These are phyloP conservation scores for Coemansia sp. DNA, from an alignment of 192 early-diverging fungal genomes.

Conservation along the genomic window DNA sequence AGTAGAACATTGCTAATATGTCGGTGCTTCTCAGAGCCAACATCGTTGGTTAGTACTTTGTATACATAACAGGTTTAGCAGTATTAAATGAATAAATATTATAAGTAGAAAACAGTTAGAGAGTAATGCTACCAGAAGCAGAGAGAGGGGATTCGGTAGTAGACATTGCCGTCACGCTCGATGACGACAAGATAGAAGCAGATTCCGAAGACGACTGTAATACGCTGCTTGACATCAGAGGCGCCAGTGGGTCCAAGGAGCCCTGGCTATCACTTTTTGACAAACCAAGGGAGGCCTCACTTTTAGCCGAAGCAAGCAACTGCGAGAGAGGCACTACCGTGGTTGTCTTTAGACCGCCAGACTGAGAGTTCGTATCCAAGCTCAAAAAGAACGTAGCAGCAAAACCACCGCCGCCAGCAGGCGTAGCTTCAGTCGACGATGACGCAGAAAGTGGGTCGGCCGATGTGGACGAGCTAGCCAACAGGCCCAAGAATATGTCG, in stretches of 20 bases:
- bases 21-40: background rate
- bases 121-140: background rate
- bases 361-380: conserved; percentile 27
- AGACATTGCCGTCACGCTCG: background rate
- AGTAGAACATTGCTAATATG: background rate
- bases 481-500: background rate
- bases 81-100: background rate
- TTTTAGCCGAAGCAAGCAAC: conserved; percentile 27
- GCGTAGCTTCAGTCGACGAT: background rate
- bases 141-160: background rate
- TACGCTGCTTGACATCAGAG: background rate
- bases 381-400: conserved; percentile 42
- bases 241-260: background rate
- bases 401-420: conserved; percentile 13
- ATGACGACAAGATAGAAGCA: background rate
- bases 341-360: conserved; percentile 7
- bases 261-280: background rate
- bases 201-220: background rate
- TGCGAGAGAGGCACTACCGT: conserved; percentile 38
- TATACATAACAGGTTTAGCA: background rate
- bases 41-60: background rate
- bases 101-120: background rate
- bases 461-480: background rate
- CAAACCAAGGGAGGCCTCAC: background rate
- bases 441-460: background rate